Evolutionary conservation across 1,139 yeast species (phyloP).

Genomic region (Yamadazyma pseudoaaseri): DNA sequence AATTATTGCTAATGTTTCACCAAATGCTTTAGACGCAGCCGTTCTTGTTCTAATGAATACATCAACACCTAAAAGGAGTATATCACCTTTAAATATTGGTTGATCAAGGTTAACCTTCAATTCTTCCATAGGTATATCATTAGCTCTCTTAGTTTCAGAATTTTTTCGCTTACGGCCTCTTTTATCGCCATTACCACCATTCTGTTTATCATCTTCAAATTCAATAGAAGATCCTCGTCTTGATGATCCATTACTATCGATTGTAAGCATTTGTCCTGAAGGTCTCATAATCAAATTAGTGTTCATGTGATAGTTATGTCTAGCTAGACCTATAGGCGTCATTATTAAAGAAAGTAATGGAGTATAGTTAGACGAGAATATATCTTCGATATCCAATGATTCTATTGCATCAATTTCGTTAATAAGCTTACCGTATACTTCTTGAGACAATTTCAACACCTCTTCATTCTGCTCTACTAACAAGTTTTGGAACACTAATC

Average conservation of each 20-base stretch:
- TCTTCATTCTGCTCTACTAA: slow-evolving; percentile 83
- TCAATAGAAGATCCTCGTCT: slow-evolving; percentile 18
- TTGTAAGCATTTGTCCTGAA: slow-evolving; percentile 57
- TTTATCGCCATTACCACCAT: slow-evolving; percentile 15
- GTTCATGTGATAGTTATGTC: slow-evolving; percentile 86
- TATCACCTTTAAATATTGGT: slow-evolving; percentile 90
- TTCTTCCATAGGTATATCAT: slow-evolving; percentile 58
- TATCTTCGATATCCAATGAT: slow-evolving; percentile 41
- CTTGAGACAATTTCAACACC: slow-evolving; percentile 62
- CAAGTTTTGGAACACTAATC: slow-evolving; percentile 83
- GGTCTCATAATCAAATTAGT: slow-evolving; percentile 73
- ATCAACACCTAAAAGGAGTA: slow-evolving; percentile 77
- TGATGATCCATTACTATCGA: slow-evolving; percentile 16
- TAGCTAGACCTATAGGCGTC: slow-evolving; percentile 94
- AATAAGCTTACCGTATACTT: slow-evolving; percentile 61
- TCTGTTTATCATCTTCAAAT: slow-evolving; percentile 9
- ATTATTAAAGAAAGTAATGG: slow-evolving; percentile 70
- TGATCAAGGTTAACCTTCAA: slow-evolving; percentile 82
- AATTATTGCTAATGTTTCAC: slow-evolving; percentile 61
- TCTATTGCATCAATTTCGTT: slow-evolving; percentile 37
- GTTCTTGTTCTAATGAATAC: slow-evolving; percentile 74
- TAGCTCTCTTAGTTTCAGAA: slow-evolving; percentile 17
- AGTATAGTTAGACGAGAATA: slow-evolving; percentile 52
- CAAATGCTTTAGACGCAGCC: slow-evolving; percentile 75
- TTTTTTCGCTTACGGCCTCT: slow-evolving; percentile 39